phyloP scores from a whole-genome alignment of 116 monocot species.

The Posidonia oceanica region DNA sequence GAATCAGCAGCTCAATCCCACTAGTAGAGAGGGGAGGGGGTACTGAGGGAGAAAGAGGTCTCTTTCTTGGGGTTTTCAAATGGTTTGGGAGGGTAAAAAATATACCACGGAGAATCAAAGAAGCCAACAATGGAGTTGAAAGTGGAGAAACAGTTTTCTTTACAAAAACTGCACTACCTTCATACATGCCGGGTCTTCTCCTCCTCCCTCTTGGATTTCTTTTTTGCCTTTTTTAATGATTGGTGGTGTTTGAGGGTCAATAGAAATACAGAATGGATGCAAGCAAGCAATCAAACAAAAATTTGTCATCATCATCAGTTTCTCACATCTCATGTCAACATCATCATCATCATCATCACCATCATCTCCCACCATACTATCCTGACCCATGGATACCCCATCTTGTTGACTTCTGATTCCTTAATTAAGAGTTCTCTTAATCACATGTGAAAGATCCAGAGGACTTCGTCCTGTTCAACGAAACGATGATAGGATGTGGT shows the following conservation, averaged over 20 bases:
- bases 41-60: neutral
- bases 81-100: conserved; percentile 30
- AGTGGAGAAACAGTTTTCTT: neutral
- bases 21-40: conserved; percentile 4
- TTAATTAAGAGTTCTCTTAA: no score
- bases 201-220: neutral
- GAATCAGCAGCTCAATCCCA: neutral
- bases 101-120: neutral
- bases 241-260: conserved; percentile 7
- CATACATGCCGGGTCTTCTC: neutral
- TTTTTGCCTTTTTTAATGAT: neutral
- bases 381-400: no score
- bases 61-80: conserved; percentile 53
- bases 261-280: neutral
- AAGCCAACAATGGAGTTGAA: conserved; percentile 12
- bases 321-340: neutral
- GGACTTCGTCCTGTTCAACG: no score
- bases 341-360: conserved; percentile 1
- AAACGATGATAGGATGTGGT: no score
- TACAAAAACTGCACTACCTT: neutral
- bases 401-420: no score
- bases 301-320: neutral
- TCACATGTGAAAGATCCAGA: no score
- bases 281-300: neutral
- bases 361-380: neutral